Percentiles rank a stretch among this genome's conserved stretches.
These are phyloP conservation scores for Lachancea dasiensis DNA, from an alignment of 805 yeast species.

Conservation along the genomic window DNA sequence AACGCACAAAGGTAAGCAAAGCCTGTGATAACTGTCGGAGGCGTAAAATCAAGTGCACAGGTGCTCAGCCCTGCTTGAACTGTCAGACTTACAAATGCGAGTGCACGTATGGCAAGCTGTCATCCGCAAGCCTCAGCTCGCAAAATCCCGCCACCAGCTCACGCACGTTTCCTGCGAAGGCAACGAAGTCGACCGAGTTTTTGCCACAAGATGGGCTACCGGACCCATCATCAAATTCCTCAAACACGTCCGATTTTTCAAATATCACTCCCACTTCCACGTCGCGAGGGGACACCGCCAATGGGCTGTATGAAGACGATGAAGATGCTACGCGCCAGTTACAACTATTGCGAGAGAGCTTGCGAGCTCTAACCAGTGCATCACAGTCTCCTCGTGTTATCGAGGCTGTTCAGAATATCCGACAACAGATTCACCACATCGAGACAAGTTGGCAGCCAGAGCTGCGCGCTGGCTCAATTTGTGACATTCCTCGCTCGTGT, in stretches of 20 bases:
- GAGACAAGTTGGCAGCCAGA: conserved; percentile 20
- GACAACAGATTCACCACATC: conserved; percentile 15
- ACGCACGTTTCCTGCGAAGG: not conserved
- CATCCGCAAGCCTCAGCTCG: conserved; percentile 1
- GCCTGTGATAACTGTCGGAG: conserved; percentile 33
- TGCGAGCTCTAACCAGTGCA: not conserved
- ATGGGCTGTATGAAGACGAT: conserved; percentile 23
- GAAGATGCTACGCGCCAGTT: conserved; percentile 15
- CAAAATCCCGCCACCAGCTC: not conserved
- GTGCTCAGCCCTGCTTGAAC: conserved; percentile 28
- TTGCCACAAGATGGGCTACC: not conserved
- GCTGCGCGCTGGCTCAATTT: conserved; percentile 11
- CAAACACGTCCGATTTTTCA: not conserved
- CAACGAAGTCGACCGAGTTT: not conserved
- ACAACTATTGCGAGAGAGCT: conserved; percentile 6
- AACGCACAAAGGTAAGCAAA: conserved; percentile 18
- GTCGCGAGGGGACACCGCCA: not conserved
- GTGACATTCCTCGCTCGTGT: not conserved
- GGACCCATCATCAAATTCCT: not conserved
- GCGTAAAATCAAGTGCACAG: conserved; percentile 33
- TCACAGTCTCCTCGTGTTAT: not conserved
- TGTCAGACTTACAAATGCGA: conserved; percentile 30
- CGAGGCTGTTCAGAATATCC: conserved; percentile 15
- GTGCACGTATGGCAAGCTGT: conserved; percentile 18
- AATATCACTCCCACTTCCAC: not conserved